A percentile compares a stretch with the other conserved stretches of the same genome.
Evolutionary conservation across 2,329 filamentous ascomycete species (phyloP).

Genomic region (Microthyrium microscopicum): DNA sequence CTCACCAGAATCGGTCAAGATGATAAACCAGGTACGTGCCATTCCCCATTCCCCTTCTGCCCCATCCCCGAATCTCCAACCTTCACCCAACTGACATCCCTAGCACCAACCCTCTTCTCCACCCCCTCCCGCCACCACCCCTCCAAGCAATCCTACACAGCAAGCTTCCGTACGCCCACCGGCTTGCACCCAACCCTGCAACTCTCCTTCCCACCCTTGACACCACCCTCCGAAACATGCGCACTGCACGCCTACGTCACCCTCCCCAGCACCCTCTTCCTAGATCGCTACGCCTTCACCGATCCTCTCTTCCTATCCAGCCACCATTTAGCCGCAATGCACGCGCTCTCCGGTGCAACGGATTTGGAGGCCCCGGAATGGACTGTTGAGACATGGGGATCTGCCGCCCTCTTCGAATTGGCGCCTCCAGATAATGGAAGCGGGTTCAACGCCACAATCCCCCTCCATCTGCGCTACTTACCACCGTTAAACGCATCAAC

Average conservation of each 20-base stretch:
- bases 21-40: conserved; percentile 40
- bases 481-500: conserved; percentile 30
- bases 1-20: conserved; percentile 65
- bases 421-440: conserved; percentile 21
- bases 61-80: neutral
- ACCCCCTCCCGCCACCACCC: conserved; percentile 66
- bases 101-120: conserved; percentile 62
- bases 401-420: conserved; percentile 58
- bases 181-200: conserved; percentile 73
- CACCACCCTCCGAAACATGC: conserved; percentile 35
- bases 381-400: conserved; percentile 61
- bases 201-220: conserved; percentile 39
- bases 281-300: conserved; percentile 71
- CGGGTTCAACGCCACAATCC: conserved; percentile 53
- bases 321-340: conserved; percentile 57
- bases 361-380: conserved; percentile 88
- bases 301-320: conserved; percentile 63
- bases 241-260: conserved; percentile 66
- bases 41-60: neutral
- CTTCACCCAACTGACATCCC: conserved; percentile 6
- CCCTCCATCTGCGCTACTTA: conserved; percentile 75
- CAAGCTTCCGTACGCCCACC: conserved; percentile 50
- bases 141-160: conserved; percentile 24
- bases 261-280: conserved; percentile 64
- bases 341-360: conserved; percentile 55